Base-by-base conservation (phyloP, 2,329 filamentous ascomycete genomes). In the Fusarium annulatum region DNA sequence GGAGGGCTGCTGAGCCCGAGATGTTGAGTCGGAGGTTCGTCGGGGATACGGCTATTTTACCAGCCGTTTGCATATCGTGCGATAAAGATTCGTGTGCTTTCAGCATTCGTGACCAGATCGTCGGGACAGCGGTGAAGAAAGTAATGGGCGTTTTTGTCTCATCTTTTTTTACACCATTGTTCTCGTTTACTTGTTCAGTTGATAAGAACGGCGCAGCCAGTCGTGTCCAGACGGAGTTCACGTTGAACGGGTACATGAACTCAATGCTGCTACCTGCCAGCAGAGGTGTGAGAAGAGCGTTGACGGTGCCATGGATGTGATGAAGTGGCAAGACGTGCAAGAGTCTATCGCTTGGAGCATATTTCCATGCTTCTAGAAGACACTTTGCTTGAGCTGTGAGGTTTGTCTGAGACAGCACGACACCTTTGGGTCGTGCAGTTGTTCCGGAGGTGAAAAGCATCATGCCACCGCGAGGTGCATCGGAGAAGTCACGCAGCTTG, bases 371-470 rank as follows among this genome's bases (percentile, higher is more conserved):
- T 78, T 95, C 84, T 28, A 94, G 84, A 42, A 99, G 87, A 10
- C 94, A 96, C 28, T 85, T 86, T 11, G 92, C 91, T 84, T 99
- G 96, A 11, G 96, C 95, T 3, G 92, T 93, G 68, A 98, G 88
- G 48, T 92, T 93, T 4, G 89, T 90, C 74, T 94, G 90, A 1
- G 95, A 93, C 9, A 98, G 89, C 9, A 98, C 84, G 3, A 98
- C 96, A n/a, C 96, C 96, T 89, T 98, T 98, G 87, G 96, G 96
- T 74, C 94, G 86, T 81, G 93, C 96, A 8, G 96, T 99, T 0
- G 96, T 99, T 36, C 96, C 96, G 1, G 96, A 98, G 2, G 96
- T 99, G 82, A 98, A 99, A 9, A 99, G 88, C 95, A 99, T 98
- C 90, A 99, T 93, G 52, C 94, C 95, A 7, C 93, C 93, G 36